phyloP scores from a whole-genome alignment of 805 yeast species.

The Tetrapisispora iriomotensis region DNA sequence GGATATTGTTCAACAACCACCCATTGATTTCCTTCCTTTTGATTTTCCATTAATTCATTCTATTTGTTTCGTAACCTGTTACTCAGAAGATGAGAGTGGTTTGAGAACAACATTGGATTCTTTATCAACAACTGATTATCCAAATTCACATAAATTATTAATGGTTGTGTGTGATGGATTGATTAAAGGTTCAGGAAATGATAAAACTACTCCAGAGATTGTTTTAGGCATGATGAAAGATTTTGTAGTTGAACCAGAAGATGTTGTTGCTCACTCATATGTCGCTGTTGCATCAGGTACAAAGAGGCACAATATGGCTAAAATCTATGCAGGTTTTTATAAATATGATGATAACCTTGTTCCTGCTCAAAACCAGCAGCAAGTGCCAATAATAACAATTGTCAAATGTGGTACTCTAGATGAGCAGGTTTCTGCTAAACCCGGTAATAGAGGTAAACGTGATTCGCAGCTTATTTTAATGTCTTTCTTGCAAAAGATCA shows the following conservation, averaged over 20 bases:
- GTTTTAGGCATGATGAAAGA: constrained; percentile 80
- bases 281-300: constrained; percentile 93
- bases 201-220: constrained; percentile 78
- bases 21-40: constrained; percentile 78
- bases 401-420: constrained; percentile 85
- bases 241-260: constrained; percentile 57
- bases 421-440: constrained; percentile 60
- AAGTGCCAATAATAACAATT: constrained; percentile 67
- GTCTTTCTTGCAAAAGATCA: constrained; percentile 80
- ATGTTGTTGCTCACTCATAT: constrained; percentile 74
- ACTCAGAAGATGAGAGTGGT: constrained; percentile 85
- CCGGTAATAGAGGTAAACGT: constrained; percentile 94
- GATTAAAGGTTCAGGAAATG: constrained; percentile 91
- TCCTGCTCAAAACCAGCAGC: constrained; percentile 71
- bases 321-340: constrained; percentile 90
- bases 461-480: constrained; percentile 86
- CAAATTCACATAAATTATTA: constrained; percentile 85
- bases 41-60: constrained; percentile 70
- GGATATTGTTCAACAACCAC: constrained; percentile 85
- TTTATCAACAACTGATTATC: constrained; percentile 87
- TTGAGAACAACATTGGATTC: constrained; percentile 86
- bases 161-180: constrained; percentile 87
- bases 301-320: constrained; percentile 96
- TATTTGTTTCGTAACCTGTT: constrained; percentile 78
- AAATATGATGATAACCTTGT: constrained; percentile 70